A percentile compares a stretch with the other conserved stretches of the same genome.
Conservation (phyloP, 257 asterid genomes). For the Gardenia jasminoides region DNA sequence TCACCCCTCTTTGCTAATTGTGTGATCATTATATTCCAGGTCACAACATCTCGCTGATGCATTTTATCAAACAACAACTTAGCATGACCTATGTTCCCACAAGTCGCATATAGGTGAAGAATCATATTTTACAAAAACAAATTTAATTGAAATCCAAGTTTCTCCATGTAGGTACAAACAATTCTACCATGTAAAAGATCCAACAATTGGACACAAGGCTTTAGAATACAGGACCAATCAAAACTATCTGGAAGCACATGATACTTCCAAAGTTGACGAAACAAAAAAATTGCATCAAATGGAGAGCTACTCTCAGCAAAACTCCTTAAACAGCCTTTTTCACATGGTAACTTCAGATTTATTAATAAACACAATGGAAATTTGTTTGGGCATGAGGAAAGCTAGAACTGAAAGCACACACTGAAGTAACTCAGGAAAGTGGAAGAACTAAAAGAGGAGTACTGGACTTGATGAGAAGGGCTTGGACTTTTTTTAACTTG, state of each 20-base stretch:
- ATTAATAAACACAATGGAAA: conserved; percentile 26
- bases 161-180: conserved; percentile 44
- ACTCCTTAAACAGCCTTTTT: conserved; percentile 55
- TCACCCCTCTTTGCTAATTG: conserved; percentile 50
- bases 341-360: conserved; percentile 34
- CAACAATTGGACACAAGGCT: conserved; percentile 41
- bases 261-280: conserved; percentile 42
- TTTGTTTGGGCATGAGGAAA: conserved; percentile 53
- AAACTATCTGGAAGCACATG: conserved; percentile 45
- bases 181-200: conserved; percentile 46
- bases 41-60: conserved; percentile 53
- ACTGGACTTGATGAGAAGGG: conserved; percentile 42
- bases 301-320: conserved; percentile 50
- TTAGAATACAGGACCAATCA: conserved; percentile 62
- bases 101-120: conserved; percentile 51
- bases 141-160: conserved; percentile 48
- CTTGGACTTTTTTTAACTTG: conserved; percentile 55
- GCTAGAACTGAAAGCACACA: conserved; percentile 59
- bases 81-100: conserved; percentile 48
- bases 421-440: conserved; percentile 50
- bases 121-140: conserved; percentile 47
- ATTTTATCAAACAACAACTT: conserved; percentile 46
- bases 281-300: conserved; percentile 51
- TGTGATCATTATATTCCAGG: conserved; percentile 72
- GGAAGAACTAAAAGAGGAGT: conserved; percentile 48